Conservation (phyloP, 345 rosid species). For the Rhodamnia argentea region DNA sequence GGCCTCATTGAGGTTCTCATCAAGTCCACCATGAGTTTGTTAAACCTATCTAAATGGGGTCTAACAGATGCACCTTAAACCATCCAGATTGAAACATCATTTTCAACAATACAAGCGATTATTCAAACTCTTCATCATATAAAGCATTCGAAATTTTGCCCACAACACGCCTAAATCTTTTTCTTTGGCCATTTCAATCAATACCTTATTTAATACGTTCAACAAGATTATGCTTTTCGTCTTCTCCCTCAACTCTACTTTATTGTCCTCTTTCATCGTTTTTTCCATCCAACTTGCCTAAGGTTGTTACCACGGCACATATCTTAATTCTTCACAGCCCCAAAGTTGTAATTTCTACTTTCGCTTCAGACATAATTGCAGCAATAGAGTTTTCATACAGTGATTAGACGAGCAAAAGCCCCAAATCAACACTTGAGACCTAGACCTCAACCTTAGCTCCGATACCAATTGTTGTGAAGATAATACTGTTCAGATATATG, state of each 20-base stretch:
- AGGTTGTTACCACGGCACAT: not conserved
- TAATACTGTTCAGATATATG: no score
- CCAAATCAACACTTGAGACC: not conserved
- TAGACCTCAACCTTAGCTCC: no score
- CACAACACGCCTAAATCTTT: not conserved
- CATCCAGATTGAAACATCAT: not conserved
- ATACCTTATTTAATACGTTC: not conserved
- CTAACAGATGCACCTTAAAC: not conserved
- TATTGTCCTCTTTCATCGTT: not conserved
- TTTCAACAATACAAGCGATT: not conserved
- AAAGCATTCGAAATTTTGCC: not conserved
- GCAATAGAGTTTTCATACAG: not conserved
- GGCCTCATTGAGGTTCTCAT: not conserved
- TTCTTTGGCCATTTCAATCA: not conserved
- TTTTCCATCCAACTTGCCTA: no score
- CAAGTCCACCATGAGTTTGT: not conserved
- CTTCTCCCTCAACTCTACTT: not conserved
- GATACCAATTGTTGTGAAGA: no score
- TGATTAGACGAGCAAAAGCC: not conserved
- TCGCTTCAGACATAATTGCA: not conserved
- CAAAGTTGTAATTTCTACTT: no score
- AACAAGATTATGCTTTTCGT: not conserved
- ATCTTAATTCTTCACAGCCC: not conserved
- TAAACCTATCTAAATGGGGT: not conserved
- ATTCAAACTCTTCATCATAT: not conserved